Base-by-base conservation (phyloP, 2,329 filamentous ascomycete species). In the Aspergillus awamori region DNA sequence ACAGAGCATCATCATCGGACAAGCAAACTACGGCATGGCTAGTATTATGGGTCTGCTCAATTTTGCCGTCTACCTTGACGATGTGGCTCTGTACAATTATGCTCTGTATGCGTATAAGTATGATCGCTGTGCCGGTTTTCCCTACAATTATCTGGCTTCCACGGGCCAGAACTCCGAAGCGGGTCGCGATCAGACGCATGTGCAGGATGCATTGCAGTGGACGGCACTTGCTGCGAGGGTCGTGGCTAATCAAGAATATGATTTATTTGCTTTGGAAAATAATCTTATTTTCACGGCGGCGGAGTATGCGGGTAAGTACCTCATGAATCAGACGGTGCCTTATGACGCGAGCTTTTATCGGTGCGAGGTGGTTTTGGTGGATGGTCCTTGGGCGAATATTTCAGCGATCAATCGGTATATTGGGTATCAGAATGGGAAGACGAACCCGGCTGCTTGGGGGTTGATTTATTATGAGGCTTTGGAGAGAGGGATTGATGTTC, bases 11-110 rank as follows among this genome's bases (percentile, higher is more conserved):
- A 72, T 74, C 5, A 72, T 79, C 54, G 77, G 79, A 0, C 78
- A 81, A 57, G 79, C 77, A 1, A 80, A 80, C 62, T 80, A 80
- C 58, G 78, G 78, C 2, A 75, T 80, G 68, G 73, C 69, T 4
- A 77, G 73, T 53, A 79, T 79, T 56, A 77, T 77, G 57, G 73
- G 75, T 1, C 63, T 80, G 3, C 62, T 80, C 7, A 70, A 63
- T 8, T 80, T 79, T 58, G 76, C 77, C 0, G 76, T 79, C 1
- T 81, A 77, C 33, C 64, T 80, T 4, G 77, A 80, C 39, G 77
- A 80, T 54, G 70, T 79, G 1, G 63, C 70, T 8, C 67, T 79
- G 65, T 80, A 76, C 45, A 80, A 80, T 59, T 80, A 79, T 60
- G 79, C 77, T 5, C 52, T 80, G 1, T 69, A 77, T 11, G 68